These are phyloP conservation scores for Gynostemma pentaphyllum DNA, from an alignment of 306 rosid genomes.

Conservation along the genomic window DNA sequence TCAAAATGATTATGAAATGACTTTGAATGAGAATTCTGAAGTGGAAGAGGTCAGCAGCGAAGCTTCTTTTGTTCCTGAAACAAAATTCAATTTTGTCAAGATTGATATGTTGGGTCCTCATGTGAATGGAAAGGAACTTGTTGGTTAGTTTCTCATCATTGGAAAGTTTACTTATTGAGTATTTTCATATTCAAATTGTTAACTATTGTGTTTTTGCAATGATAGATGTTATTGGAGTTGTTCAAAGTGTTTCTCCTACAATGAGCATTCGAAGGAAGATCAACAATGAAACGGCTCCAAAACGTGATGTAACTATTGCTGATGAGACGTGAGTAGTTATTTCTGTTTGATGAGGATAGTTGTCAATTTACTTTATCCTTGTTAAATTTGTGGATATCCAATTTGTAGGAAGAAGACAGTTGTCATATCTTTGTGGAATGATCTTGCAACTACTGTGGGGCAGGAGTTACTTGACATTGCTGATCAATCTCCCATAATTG, in stretches of 20 bases:
- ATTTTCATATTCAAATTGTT: not conserved
- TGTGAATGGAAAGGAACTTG: slow-evolving; percentile 59
- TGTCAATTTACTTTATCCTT: not conserved
- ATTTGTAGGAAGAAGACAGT: slow-evolving; percentile 72
- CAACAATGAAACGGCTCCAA: slow-evolving; percentile 61
- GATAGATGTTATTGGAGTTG: slow-evolving; percentile 81
- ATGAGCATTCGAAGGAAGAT: slow-evolving; percentile 81
- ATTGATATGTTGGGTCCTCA: slow-evolving; percentile 80
- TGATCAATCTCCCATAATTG: slow-evolving; percentile 60
- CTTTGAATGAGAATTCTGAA: slow-evolving; percentile 71
- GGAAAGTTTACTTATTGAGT: not conserved
- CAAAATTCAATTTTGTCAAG: slow-evolving; percentile 60
- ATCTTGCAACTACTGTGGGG: slow-evolving; percentile 70
- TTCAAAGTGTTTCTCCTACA: slow-evolving; percentile 70
- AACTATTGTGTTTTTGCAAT: not conserved
- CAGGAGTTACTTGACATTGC: slow-evolving; percentile 63
- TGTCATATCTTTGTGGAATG: slow-evolving; percentile 84
- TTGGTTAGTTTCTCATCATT: slow-evolving; percentile 44
- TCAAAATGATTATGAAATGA: slow-evolving; percentile 89
- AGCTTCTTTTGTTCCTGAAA: slow-evolving; percentile 62
- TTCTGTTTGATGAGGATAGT: not conserved
- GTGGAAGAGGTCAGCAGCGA: slow-evolving; percentile 76
- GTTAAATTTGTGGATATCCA: not conserved
- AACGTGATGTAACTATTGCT: slow-evolving; percentile 91
- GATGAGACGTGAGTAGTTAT: slow-evolving; percentile 58